phyloP scores from a whole-genome alignment of 2,329 filamentous ascomycete species.

The Didymella glomerata region DNA sequence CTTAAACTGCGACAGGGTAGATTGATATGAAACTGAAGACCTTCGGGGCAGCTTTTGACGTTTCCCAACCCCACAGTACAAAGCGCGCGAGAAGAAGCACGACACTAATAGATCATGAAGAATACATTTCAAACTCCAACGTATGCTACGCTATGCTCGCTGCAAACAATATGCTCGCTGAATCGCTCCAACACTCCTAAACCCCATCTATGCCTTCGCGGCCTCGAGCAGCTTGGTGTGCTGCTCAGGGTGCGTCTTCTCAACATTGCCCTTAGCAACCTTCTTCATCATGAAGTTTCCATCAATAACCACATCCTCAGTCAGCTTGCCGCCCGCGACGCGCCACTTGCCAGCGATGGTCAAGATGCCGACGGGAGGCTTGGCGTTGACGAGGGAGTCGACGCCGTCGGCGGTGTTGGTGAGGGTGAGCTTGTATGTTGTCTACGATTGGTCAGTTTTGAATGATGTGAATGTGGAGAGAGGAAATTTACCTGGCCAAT shows the following conservation, averaged over 20 bases:
- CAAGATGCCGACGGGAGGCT: constrained; percentile 50
- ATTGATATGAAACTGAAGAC: too few species aligned
- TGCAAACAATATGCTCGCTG: constrained; percentile 7
- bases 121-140: constrained; percentile 2
- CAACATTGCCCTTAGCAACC: constrained; percentile 53
- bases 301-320: constrained; percentile 53
- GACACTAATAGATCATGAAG: neutral
- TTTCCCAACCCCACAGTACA: too few species aligned
- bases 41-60: too few species aligned
- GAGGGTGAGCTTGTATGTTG: constrained; percentile 54
- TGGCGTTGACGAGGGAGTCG: constrained; percentile 52
- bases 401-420: constrained; percentile 48
- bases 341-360: constrained; percentile 52
- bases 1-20: too few species aligned
- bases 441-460: constrained; percentile 27
- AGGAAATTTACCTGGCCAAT: constrained; percentile 44
- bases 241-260: constrained; percentile 53
- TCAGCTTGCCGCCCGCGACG: constrained; percentile 41
- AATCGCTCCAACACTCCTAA: neutral
- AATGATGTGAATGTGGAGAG: neutral
- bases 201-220: constrained; percentile 20
- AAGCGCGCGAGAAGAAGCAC: neutral
- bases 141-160: constrained; percentile 10
- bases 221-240: constrained; percentile 47
- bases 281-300: constrained; percentile 55